Percentiles rank a stretch among this genome's conserved stretches.
Evolutionary conservation across 73 alveolate genomes (phyloP).

Genomic region (Loxodes magnus): DNA sequence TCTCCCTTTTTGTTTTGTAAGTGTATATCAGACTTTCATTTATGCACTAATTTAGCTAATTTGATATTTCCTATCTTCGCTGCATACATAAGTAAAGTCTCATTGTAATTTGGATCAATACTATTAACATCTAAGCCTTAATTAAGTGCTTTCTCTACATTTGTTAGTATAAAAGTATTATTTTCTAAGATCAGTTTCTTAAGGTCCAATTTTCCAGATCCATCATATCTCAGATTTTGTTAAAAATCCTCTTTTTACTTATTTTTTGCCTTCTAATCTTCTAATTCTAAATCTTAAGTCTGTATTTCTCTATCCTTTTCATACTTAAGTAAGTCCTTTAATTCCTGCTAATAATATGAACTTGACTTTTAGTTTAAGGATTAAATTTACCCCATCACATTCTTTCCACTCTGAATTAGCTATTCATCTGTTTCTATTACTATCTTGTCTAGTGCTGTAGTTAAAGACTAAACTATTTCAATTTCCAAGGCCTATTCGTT

Average conservation of each 20-base stretch:
- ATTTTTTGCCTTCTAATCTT: background rate
- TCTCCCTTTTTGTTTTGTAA: conserved; percentile 1
- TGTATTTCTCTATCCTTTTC: background rate
- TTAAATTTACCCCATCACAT: background rate
- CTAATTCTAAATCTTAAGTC: background rate
- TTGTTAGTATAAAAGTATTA: background rate
- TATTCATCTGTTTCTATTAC: background rate
- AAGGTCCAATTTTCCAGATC: background rate
- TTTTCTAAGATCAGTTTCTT: background rate
- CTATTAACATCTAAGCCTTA: background rate
- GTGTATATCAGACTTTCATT: conserved; percentile 2
- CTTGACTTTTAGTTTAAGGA: background rate
- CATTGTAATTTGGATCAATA: background rate
- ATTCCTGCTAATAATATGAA: background rate
- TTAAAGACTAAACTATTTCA: background rate
- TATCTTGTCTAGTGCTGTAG: background rate
- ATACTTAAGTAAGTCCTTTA: background rate
- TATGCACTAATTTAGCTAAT: background rate
- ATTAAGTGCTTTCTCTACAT: conserved; percentile 2
- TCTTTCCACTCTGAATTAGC: too few relatives aligned
- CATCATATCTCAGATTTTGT: background rate
- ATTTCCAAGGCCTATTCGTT: background rate
- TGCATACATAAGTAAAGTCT: conserved; percentile 7
- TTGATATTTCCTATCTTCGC: conserved; percentile 8
- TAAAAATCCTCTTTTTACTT: background rate